Evolutionary conservation across 2,329 filamentous ascomycete species (phyloP).

Genomic region (Aspergillus floridensis): DNA sequence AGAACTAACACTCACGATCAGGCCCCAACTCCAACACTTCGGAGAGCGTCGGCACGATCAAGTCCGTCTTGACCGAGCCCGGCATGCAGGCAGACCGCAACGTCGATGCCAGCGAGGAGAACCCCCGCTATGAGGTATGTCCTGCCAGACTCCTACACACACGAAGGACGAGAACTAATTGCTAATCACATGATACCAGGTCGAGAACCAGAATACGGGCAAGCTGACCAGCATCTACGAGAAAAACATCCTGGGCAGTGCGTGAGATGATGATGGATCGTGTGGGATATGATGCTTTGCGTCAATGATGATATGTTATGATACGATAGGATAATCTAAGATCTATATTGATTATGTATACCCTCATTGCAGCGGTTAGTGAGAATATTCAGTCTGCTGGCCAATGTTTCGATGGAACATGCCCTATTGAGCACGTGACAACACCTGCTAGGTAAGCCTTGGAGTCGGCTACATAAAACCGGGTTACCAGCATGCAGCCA

Average conservation of each 20-base stretch:
- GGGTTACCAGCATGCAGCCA: too few relatives aligned
- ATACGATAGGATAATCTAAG: not conserved
- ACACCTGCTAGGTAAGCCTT: too few relatives aligned
- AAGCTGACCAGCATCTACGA: conserved; percentile 33
- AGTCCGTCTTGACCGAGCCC: conserved; percentile 32
- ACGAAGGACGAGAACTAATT: too few relatives aligned
- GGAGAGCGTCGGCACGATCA: conserved; percentile 33
- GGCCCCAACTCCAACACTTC: conserved; percentile 34
- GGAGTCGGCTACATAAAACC: too few relatives aligned
- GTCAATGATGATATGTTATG: not conserved
- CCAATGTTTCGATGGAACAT: too few relatives aligned
- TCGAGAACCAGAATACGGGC: conserved; percentile 34
- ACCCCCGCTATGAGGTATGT: conserved; percentile 38
- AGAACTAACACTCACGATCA: conserved; percentile 3
- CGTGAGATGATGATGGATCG: not conserved
- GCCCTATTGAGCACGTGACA: too few relatives aligned
- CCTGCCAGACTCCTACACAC: too few relatives aligned
- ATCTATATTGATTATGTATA: too few relatives aligned
- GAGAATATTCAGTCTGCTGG: rapidly evolving
- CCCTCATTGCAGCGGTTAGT: too few relatives aligned
- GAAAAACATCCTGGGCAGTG: conserved; percentile 27
- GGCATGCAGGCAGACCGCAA: conserved; percentile 30
- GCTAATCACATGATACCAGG: too few relatives aligned
- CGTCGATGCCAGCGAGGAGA: conserved; percentile 31
- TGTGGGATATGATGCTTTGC: not conserved